Percentiles rank a stretch among this genome's conserved stretches.
These are phyloP conservation scores for Zasmidium citrigriseum DNA, from an alignment of 2,329 filamentous ascomycete genomes.

Conservation along the genomic window DNA sequence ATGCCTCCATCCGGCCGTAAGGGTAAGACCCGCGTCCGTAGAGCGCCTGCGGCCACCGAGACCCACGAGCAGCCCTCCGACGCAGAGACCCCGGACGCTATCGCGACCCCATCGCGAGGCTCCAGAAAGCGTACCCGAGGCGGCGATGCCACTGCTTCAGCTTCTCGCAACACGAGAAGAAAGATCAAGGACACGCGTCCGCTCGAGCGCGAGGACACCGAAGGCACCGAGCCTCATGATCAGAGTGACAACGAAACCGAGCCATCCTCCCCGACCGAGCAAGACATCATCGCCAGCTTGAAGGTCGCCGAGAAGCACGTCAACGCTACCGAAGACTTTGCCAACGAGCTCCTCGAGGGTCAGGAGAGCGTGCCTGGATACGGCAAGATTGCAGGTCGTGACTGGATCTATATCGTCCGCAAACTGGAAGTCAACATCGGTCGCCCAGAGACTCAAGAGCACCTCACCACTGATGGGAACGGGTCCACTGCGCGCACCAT, in stretches of 20 bases:
- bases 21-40: conserved; percentile 35
- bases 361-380: conserved; percentile 61
- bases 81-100: conserved; percentile 46
- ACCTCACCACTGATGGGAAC: conserved; percentile 26
- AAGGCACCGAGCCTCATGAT: conserved; percentile 41
- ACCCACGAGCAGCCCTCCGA: conserved; percentile 38
- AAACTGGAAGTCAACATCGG: conserved; percentile 76
- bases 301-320: conserved; percentile 51
- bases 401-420: conserved; percentile 84
- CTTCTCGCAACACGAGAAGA: conserved; percentile 32
- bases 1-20: conserved; percentile 38
- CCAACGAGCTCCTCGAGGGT: conserved; percentile 52
- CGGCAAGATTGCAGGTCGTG: conserved; percentile 77
- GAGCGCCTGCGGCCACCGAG: conserved; percentile 29
- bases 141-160: conserved; percentile 25
- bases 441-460: conserved; percentile 51
- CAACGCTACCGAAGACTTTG: conserved; percentile 59
- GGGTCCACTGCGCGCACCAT: conserved; percentile 22
- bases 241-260: conserved; percentile 40
- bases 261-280: conserved; percentile 40
- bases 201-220: conserved; percentile 37
- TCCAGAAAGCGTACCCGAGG: conserved; percentile 47
- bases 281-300: conserved; percentile 46
- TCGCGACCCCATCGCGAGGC: conserved; percentile 50
- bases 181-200: conserved; percentile 36